Percentiles rank a stretch among this genome's conserved stretches.
These are phyloP conservation scores for Candida silvicultrix DNA, from an alignment of 805 yeast species.

Conservation along the genomic window DNA sequence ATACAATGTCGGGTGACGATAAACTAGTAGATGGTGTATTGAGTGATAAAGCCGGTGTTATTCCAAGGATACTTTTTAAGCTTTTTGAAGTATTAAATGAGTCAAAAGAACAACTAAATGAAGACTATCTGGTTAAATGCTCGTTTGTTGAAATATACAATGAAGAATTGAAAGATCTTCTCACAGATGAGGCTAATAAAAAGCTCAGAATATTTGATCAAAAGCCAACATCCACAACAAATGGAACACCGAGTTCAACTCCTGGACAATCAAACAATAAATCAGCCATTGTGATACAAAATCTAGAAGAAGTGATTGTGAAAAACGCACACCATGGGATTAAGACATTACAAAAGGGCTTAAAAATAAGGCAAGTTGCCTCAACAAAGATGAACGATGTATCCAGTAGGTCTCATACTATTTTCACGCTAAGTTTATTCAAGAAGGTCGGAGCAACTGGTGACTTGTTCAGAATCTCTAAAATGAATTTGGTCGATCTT, in stretches of 20 bases:
- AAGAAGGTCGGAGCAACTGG: constrained; percentile 36
- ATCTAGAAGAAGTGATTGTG: constrained; percentile 56
- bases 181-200: constrained; percentile 39
- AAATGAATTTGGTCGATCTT: constrained; percentile 83
- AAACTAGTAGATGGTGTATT: constrained; percentile 13
- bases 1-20: background rate
- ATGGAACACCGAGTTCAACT: constrained; percentile 1
- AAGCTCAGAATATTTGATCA: constrained; percentile 47
- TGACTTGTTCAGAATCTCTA: constrained; percentile 49
- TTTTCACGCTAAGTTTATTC: constrained; percentile 58
- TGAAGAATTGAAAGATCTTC: constrained; percentile 74
- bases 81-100: constrained; percentile 48
- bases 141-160: constrained; percentile 84
- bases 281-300: constrained; percentile 47
- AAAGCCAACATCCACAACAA: constrained; percentile 6
- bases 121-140: constrained; percentile 63
- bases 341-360: constrained; percentile 46
- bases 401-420: constrained; percentile 74
- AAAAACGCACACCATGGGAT: constrained; percentile 52
- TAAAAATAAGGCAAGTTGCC: constrained; percentile 57
- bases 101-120: constrained; percentile 14
- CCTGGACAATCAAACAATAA: constrained; percentile 5
- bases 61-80: constrained; percentile 51
- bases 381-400: constrained; percentile 68
- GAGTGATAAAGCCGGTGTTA: constrained; percentile 48